Evolutionary conservation across 192 early-diverging fungal species (phyloP), one percentile per base, ranked within the genome.

Genomic region (Backusella circina): DNA sequence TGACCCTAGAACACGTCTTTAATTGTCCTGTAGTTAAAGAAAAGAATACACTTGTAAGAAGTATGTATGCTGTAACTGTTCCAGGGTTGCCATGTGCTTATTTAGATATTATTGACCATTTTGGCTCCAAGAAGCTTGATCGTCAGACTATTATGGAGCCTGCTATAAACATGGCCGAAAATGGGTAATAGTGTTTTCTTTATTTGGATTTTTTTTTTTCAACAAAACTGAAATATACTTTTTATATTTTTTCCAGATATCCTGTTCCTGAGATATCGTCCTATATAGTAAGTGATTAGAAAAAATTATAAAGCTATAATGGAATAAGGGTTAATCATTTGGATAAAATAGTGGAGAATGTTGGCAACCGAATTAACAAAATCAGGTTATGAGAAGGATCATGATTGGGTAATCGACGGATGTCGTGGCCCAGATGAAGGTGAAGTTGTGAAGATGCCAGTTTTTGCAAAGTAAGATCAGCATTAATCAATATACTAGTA

Each of bases 41-140:
- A 21, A 38, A 67, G 32, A 67, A 71, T 38, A 71, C 88, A 12
- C 86, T 87, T 18, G 16, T 37, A 2, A 74, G 66, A 51, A 81
- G 84, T 67, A 81, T 83, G 47, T 85, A 86, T 67, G 73, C 83
- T 4, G 80, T 88, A 23, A 93, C 91, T 26, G 88, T 95, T n/a
- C 93, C 91, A 1, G 92, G 91, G 23, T 92, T 93, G 8, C 91
- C 89, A 7, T 88, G 89, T 2, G 92, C 88, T 21, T 95, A 92
- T 91, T 75, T 87, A 8, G 93, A 95, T 76, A 85, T 87, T 1
- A 75, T 93, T 3, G 72, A 85, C 65, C 35, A 36, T 6, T 92
- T 94, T 82, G 93, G 93, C 5, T 89, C 86, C 15, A 84, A 88
- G 7, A 82, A 84, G 54, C 33, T 95, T 3, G 68, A 83, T 12